Conservation (phyloP, 495 filamentous ascomycete species). For the Penicillium dipodomyicola region DNA sequence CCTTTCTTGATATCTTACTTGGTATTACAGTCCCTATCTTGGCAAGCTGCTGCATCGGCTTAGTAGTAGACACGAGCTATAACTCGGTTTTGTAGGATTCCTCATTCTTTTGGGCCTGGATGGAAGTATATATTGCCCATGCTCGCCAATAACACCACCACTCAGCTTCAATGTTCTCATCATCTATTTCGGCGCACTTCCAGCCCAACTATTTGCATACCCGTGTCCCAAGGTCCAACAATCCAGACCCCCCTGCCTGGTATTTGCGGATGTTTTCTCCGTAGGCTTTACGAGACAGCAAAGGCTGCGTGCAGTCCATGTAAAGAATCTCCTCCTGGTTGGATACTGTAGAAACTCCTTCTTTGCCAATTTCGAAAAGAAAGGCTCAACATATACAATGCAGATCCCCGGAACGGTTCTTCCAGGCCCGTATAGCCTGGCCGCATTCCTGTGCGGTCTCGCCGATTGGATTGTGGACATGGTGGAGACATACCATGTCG, state of each 20-base stretch:
- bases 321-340: slow-evolving; percentile 54
- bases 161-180: slow-evolving; percentile 43
- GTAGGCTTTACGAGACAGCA: slow-evolving; percentile 44
- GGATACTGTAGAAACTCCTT: slow-evolving; percentile 61
- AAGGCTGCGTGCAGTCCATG: slow-evolving; percentile 27
- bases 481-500: slow-evolving; percentile 40
- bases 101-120: slow-evolving; percentile 26
- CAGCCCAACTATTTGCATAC: slow-evolving; percentile 40
- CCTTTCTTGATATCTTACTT: slow-evolving; percentile 44
- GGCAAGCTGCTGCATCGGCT: slow-evolving; percentile 52
- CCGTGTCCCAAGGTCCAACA: slow-evolving; percentile 39
- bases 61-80: slow-evolving; percentile 47
- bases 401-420: slow-evolving; percentile 37
- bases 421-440: slow-evolving; percentile 2
- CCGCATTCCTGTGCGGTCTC: slow-evolving; percentile 34
- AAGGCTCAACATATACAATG: slow-evolving; percentile 42
- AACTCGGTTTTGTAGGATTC: slow-evolving; percentile 30
- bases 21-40: slow-evolving; percentile 53
- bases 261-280: slow-evolving; percentile 38
- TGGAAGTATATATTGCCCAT: slow-evolving; percentile 27
- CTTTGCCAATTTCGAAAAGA: slow-evolving; percentile 55
- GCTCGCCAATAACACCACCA: background rate
- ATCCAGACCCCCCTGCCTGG: slow-evolving; percentile 41
- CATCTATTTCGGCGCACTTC: slow-evolving; percentile 43
- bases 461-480: slow-evolving; percentile 36